Evolutionary conservation across 163 green algal genomes (phyloP), one percentile per base, ranked within the genome.

Genomic region (Scenedesmus sp.): DNA sequence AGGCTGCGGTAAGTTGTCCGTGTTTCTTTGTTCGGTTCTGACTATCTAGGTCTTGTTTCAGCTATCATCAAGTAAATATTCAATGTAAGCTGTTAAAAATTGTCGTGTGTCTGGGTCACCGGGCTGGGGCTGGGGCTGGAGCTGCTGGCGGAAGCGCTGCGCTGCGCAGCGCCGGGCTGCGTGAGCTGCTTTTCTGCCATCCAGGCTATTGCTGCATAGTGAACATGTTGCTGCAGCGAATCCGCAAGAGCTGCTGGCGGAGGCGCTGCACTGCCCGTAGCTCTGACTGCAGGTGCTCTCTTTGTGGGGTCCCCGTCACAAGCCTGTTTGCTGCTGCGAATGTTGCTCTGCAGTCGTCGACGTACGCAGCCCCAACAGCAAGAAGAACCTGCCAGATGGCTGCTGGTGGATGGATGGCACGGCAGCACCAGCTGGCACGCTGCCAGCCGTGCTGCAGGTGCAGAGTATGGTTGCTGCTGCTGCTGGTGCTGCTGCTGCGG

Each of bases 101-200:
- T 46, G 34, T 46, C 0, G 34, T 46, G 34, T 46, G 34, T 46
- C 0, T 0, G 87, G 76, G 87, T 91, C 87, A 91, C 87, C 56
- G 85, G 85, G 23, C 54, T 90, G n/a, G 34, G 34, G 34, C 34
- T 46, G 52, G 85, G 85, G 64, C 52, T 82, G 18, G 85, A 90
- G 46, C 66, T 90, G 15, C 59, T 90, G 66, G 66, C 26, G 9
- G 66, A 90, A 84, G 34, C 97, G 55, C 89, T 98, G 62, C 70
- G 88, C 1, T 13, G n/a, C 12, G 16, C 95, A 16, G 79, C 55
- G 52, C 95, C 95, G 26, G 97, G 89, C 10, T 94, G 97, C 88
- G 34, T 46, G 34, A 46, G 34, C 34, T 64, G 59, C 8, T 64
- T 9, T 10, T 64, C 34, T 46, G 34, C 34, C 34, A 46, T 46